These are phyloP conservation scores for Colletotrichum spaethianum DNA, from an alignment of 2,329 filamentous ascomycete genomes.

Conservation along the genomic window DNA sequence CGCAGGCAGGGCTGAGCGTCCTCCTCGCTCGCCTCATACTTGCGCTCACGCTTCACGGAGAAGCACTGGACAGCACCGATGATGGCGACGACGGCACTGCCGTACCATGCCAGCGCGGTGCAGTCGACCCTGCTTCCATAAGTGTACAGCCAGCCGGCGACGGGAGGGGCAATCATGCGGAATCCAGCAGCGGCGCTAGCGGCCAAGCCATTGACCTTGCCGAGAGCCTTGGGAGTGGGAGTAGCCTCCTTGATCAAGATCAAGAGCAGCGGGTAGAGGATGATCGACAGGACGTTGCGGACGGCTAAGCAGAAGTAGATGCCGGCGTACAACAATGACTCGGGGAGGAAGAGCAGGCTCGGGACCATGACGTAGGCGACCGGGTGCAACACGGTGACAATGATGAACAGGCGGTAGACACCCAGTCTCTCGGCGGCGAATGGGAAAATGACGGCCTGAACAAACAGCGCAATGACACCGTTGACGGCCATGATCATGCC, in stretches of 20 bases:
- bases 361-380: slow-evolving; percentile 74
- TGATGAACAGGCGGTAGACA: slow-evolving; percentile 71
- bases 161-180: slow-evolving; percentile 76
- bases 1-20: slow-evolving; percentile 21
- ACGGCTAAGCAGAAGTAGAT: slow-evolving; percentile 72
- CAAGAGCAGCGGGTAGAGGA: slow-evolving; percentile 76
- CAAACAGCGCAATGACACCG: slow-evolving; percentile 70
- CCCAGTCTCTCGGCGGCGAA: slow-evolving; percentile 71
- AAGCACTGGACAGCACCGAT: slow-evolving; percentile 74
- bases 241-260: slow-evolving; percentile 79
- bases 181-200: slow-evolving; percentile 77
- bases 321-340: slow-evolving; percentile 64
- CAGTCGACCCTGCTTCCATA: slow-evolving; percentile 71
- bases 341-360: slow-evolving; percentile 68
- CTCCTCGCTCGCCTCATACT: slow-evolving; percentile 29
- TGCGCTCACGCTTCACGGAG: slow-evolving; percentile 56
- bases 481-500: slow-evolving; percentile 74
- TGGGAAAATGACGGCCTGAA: slow-evolving; percentile 74
- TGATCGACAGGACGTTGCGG: slow-evolving; percentile 73
- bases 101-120: slow-evolving; percentile 75
- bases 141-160: slow-evolving; percentile 75
- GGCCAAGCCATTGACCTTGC: slow-evolving; percentile 76
- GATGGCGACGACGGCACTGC: slow-evolving; percentile 69
- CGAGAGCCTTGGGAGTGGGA: slow-evolving; percentile 68
- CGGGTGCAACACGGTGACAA: slow-evolving; percentile 73